Base-by-base conservation (phyloP, 495 filamentous ascomycete species). In the Xylaria castorea region DNA sequence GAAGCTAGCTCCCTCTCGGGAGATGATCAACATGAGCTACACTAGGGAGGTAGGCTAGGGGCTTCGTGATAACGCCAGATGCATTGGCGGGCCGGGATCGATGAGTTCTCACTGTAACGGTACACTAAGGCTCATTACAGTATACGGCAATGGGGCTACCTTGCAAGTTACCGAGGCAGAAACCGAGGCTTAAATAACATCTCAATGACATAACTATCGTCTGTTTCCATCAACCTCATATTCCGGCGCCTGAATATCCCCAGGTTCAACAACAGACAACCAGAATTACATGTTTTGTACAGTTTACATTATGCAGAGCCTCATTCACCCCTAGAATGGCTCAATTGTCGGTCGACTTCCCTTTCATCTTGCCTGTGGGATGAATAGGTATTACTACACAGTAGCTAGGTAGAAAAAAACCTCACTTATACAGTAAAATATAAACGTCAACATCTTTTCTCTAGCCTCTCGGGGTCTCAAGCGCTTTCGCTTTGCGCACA, bases 1-100 rank as follows among this genome's bases (percentile, higher is more conserved):
- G 36, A 8, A 48, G 32, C 62, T 66, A 66, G 62, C 22, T 66
- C 62, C n/a, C 34, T 12, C 14, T 44, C 16, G 40, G 62, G n/a
- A 42, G n/a, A 66, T 18, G 62, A 48, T 66, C 38, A 30, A 32
- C 44, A 20, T 6, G 22, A 48, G n/a, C 44, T 32, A 38, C 32
- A 22, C 32, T 40, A 61, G 30, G 34, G 4, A 38, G 8, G 32
- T 5, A 38, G 20, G 32, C 12, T 12, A 61, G 16, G 32, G 32
- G 14, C 5, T 30, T 20, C 55, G 32, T 36, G 38, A 11, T 20
- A n/a, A 38, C 18, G 34, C 57, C 57, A 7, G 32, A 61, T 57
- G 27, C 57, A 60, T 60, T 18, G 57, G 32, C 58, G 32, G 58
- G 32, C 34, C 30, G 20, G 38, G 32, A 22, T 61, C 32, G n/a